Base-by-base conservation (phyloP, 768 basidiomycete genomes). In the Amanita fuliginea region DNA sequence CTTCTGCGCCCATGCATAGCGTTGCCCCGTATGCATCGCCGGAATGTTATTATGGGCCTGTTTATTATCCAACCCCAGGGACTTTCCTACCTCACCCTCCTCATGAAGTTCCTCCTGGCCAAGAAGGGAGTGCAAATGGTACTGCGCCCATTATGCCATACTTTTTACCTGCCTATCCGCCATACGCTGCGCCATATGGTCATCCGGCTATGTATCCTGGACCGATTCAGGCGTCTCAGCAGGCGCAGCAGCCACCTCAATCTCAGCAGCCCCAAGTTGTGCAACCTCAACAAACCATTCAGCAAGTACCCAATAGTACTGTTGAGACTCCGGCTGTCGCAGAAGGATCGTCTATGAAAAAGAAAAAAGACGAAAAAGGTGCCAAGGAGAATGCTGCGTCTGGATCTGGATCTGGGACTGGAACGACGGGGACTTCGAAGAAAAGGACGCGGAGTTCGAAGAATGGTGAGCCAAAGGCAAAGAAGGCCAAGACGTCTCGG, bases 1-100 rank as follows among this genome's bases (percentile, higher is more conserved):
- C 60, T 6, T 57, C 63, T 6, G 58, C 66, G 1, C 56, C 64
- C 14, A 60, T 68, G 2, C 65, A 67, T 37, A 58, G 68, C 21
- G 63, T 64, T 24, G 57, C 59, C 26, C 67, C 60, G 48, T 69
- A 63, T 49, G 51, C 61, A 16, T 46, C 58, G 8, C 62, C 67
- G 3, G 71, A 72, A 50, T 67, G 66, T 0, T 73, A 69, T 53
- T 71, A 70, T 53, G 49, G 49, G n/a, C 69, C 63, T 5, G 55
- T 70, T 30, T 71, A 67, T 53, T 68, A 69, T 45, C 67, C 68
- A 14, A 68, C 67, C 11, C 61, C 65, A 0, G 63, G 62, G 2
- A 57, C 59, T 0, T 70, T 65, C 53, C 54, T 68, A 19, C 59
- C 63, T 2, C 64, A 62, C 28, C 49, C 40, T 1, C 59, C 60